phyloP scores from a whole-genome alignment of 83 land plant species.

The Larix sibirica region DNA sequence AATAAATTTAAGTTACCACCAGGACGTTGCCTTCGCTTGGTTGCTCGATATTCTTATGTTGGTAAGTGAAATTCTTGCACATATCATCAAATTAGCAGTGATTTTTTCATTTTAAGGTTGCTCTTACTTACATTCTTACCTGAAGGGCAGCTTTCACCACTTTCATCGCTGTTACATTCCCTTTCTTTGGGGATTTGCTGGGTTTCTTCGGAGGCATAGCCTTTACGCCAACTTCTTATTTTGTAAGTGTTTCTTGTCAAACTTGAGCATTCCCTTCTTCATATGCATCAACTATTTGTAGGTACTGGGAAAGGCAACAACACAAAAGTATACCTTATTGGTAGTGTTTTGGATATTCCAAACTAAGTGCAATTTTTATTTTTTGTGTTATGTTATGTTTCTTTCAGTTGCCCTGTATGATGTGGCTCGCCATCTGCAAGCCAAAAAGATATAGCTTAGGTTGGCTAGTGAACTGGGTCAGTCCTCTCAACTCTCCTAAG shows the following conservation, averaged over 20 bases:
- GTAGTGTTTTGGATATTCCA: background rate
- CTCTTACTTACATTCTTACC: background rate
- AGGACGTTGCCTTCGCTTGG: constrained; percentile 2
- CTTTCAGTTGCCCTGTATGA: constrained; percentile 80
- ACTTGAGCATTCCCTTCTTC: background rate
- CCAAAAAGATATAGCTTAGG: constrained; percentile 71
- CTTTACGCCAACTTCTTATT: constrained; percentile 88
- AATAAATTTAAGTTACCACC: background rate
- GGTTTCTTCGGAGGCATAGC: constrained; percentile 94
- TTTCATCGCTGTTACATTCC: constrained; percentile 67
- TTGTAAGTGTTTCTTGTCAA: constrained; percentile 51
- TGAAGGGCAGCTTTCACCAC: constrained; percentile 61
- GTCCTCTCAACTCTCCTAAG: background rate
- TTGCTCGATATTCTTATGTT: constrained; percentile 6
- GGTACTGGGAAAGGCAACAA: background rate
- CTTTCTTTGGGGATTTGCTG: constrained; percentile 82
- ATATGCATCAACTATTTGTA: background rate
- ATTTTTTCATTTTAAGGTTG: background rate
- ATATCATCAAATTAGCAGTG: background rate
- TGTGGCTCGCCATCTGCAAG: constrained; percentile 80
- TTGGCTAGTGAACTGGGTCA: constrained; percentile 86
- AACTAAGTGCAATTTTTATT: background rate
- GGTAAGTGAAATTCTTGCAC: background rate
- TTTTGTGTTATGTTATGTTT: background rate
- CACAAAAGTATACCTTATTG: background rate